These are phyloP conservation scores for Musa acuminata DNA, from an alignment of 176 grass and related monocot species.

Conservation along the genomic window DNA sequence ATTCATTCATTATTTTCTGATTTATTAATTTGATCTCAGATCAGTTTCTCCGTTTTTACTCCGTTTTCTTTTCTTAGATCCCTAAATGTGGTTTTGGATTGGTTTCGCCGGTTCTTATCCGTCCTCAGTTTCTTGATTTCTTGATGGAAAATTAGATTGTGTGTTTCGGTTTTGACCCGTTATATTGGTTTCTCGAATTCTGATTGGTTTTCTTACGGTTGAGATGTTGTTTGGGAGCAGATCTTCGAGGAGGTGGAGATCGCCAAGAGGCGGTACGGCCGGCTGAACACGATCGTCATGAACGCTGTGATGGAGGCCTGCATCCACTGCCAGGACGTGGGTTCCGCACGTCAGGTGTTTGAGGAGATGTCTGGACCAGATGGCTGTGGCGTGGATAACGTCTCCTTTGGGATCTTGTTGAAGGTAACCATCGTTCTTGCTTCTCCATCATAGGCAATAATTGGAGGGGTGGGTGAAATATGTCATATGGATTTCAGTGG, in stretches of 20 bases:
- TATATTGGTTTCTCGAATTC: neutral
- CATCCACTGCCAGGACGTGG: conserved; percentile 59
- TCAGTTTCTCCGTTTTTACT: too few species aligned
- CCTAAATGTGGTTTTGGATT: too few species aligned
- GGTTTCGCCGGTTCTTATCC: too few species aligned
- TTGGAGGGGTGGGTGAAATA: neutral
- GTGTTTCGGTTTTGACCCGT: too few species aligned
- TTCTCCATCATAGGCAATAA: neutral
- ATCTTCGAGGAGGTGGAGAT: conserved; percentile 66
- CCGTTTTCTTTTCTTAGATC: too few species aligned
- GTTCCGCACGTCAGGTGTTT: conserved; percentile 46
- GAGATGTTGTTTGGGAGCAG: conserved; percentile 25
- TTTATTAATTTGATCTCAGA: too few species aligned
- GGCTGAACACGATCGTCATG: conserved; percentile 80
- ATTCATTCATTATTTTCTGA: too few species aligned
- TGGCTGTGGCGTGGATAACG: conserved; percentile 50
- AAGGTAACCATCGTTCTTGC: conserved; percentile 37
- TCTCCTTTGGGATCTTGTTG: conserved; percentile 73
- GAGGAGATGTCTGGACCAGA: conserved; percentile 50
- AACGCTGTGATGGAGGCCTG: conserved; percentile 95
- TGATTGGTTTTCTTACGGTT: neutral
- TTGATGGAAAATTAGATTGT: neutral
- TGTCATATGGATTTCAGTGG: too few species aligned
- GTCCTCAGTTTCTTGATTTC: neutral
- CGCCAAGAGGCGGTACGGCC: conserved; percentile 29